Conservation (phyloP, 345 rosid species). For the Garcia nutans region DNA sequence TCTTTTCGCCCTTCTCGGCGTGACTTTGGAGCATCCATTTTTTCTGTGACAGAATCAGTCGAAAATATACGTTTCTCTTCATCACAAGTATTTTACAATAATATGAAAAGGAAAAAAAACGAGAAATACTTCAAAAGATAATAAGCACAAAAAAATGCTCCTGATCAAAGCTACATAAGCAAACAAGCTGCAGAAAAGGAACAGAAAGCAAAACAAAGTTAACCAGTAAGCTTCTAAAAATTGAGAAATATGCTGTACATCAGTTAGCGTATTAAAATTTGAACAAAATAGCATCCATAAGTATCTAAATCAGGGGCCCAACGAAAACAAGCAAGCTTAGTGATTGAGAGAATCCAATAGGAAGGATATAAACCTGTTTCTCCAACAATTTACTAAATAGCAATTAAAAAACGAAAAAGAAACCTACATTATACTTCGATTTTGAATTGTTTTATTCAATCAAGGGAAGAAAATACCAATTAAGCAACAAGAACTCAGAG, state of each 20-base stretch:
- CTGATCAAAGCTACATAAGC: neutral
- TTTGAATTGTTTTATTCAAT: neutral
- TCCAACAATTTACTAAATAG: neutral
- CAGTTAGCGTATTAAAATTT: neutral
- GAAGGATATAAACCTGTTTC: neutral
- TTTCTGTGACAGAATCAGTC: neutral
- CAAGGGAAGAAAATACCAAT: neutral
- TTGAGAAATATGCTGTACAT: neutral
- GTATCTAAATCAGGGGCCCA: neutral
- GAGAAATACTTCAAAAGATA: neutral
- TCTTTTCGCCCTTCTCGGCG: constrained; percentile 68
- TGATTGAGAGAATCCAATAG: neutral
- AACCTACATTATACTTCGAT: too few relatives aligned
- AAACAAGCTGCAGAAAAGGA: neutral
- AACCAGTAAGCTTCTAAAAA: neutral
- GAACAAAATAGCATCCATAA: neutral
- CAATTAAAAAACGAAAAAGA: neutral
- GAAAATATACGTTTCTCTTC: neutral
- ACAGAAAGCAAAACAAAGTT: neutral
- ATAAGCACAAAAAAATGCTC: neutral
- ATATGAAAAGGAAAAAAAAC: neutral
- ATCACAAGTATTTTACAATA: neutral
- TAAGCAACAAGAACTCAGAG: neutral
- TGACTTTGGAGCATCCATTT: constrained; percentile 32
- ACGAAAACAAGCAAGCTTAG: neutral